Percentiles rank a stretch among this genome's conserved stretches.
Evolutionary conservation across 805 yeast genomes (phyloP).

Genomic region (Wickerhamiella slavikovae): DNA sequence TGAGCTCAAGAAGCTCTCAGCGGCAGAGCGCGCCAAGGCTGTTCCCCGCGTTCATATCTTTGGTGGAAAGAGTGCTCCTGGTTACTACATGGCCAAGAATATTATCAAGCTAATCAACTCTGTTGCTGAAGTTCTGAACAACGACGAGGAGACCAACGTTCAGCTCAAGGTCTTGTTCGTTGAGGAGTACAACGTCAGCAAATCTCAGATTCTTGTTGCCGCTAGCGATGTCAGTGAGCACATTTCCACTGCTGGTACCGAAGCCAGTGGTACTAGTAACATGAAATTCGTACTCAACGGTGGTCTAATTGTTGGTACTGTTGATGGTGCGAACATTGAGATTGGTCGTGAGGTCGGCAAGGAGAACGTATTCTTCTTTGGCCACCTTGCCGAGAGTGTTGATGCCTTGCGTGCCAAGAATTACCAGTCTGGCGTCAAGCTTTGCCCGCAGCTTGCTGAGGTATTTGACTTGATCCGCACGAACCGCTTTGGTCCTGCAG

Average conservation of each 20-base stretch:
- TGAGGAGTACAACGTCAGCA: constrained; percentile 85
- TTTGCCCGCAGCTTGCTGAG: constrained; percentile 36
- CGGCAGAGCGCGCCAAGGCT: constrained; percentile 38
- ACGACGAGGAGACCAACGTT: constrained; percentile 53
- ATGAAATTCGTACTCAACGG: constrained; percentile 92
- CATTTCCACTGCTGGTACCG: constrained; percentile 93
- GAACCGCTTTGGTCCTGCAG: constrained; percentile 51
- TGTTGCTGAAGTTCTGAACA: constrained; percentile 63
- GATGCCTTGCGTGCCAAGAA: constrained; percentile 69
- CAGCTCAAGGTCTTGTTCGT: constrained; percentile 69
- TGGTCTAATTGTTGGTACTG: constrained; percentile 86
- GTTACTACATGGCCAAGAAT: constrained; percentile 84
- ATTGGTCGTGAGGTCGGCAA: constrained; percentile 87
- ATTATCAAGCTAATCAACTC: constrained; percentile 70
- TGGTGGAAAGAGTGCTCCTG: constrained; percentile 97
- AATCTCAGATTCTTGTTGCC: constrained; percentile 79
- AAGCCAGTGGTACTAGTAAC: constrained; percentile 88
- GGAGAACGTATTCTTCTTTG: constrained; percentile 79
- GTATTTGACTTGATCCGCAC: constrained; percentile 49
- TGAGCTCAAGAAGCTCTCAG: constrained; percentile 45
- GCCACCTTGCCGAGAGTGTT: constrained; percentile 76
- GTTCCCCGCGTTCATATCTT: constrained; percentile 62
- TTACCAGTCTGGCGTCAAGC: constrained; percentile 32
- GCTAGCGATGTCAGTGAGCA: constrained; percentile 85
- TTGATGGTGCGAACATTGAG: constrained; percentile 93